A percentile compares a stretch with the other conserved stretches of the same genome.
phyloP scores from a whole-genome alignment of 139 green algal genomes.

The Klebsormidium nitens region DNA sequence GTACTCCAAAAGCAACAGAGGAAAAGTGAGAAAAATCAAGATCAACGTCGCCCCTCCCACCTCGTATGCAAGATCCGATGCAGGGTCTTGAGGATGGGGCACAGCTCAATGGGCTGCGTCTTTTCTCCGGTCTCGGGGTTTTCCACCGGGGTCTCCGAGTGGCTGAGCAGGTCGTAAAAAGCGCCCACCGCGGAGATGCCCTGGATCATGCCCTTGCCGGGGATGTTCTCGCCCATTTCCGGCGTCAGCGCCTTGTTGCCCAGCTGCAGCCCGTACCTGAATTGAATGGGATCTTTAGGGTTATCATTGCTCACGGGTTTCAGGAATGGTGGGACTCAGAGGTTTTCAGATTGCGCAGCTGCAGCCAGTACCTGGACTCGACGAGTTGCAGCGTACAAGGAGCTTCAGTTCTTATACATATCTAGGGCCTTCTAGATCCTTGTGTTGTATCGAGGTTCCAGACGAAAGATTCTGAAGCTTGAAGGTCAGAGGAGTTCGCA shows the following conservation, averaged over 20 bases:
- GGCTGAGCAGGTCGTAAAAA: slow-evolving; percentile 29
- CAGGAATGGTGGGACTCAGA: no score
- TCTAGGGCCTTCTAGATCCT: no score
- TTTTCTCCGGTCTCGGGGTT: slow-evolving; percentile 15
- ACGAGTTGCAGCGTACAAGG: no score
- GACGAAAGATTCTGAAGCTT: no score
- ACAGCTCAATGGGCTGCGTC: slow-evolving; percentile 26
- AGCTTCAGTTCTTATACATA: no score
- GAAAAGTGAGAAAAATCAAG: not conserved
- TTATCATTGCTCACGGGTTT: not conserved
- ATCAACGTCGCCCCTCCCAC: slow-evolving; percentile 16
- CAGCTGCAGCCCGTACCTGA: slow-evolving; percentile 31
- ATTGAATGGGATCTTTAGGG: not conserved
- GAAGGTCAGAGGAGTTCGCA: no score
- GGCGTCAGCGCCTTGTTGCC: slow-evolving; percentile 6
- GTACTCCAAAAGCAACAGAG: not conserved
- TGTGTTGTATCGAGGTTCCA: no score
- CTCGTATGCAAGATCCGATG: slow-evolving; percentile 33
- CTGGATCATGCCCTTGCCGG: slow-evolving; percentile 43
- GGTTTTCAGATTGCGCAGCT: no score
- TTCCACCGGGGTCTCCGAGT: not conserved
- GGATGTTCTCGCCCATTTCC: slow-evolving; percentile 28
- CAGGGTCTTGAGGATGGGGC: slow-evolving; percentile 35
- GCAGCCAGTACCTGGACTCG: no score
- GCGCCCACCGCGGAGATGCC: slow-evolving; percentile 38